Base-by-base conservation (phyloP, 2,329 filamentous ascomycete genomes). In the Colletotrichum ledebouriae region DNA sequence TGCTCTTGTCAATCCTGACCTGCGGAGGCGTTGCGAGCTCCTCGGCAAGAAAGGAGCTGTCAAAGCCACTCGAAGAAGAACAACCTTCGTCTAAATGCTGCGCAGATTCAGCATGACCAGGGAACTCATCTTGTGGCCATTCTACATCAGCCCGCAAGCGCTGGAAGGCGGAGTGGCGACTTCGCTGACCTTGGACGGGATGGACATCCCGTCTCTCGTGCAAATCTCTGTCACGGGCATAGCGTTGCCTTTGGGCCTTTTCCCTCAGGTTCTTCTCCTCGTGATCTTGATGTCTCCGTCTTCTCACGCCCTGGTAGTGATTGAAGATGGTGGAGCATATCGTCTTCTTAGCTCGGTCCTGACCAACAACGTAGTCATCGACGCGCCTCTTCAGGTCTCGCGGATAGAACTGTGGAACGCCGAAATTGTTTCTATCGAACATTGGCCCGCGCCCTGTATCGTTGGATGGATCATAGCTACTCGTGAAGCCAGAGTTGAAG, bases 351-450 rank as follows among this genome's bases (percentile, higher is more conserved):
- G 96, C 94, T 68, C 94, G 89, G 72, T 98, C 94, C 79, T 99
- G 96, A 46, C 95, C 96, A 4, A 99, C 95, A 1, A 99, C 95
- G 77, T 97, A 99, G 76, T 96, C 92, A 77, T 99, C 96, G 37
- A 98, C 89, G 75, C 96, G 92, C 75, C 93, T 90, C 83, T 98
- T 98, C 74, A 99, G 85, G 73, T 89, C 85, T 66, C 86, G 83
- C 2, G 89, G 89, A 62, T 90, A 91, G 76, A 90, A 89, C 59
- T 86, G 83, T 2, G 88, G 87, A 15, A 89, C 87, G 61, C 88
- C 88, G 71, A 87, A 86, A 62, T 78, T 85, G 63, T 81, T 74
- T 76, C 87, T 87, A 69, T 78, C 83, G 75, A 89, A 89, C 83
- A 89, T 89, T 44, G 87, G 87, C 3, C 87, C 87, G 9, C 86